Percentiles rank a stretch among this genome's conserved stretches.
These are phyloP conservation scores for Cucurbita moschata DNA, from an alignment of 306 rosid species.

Conservation along the genomic window DNA sequence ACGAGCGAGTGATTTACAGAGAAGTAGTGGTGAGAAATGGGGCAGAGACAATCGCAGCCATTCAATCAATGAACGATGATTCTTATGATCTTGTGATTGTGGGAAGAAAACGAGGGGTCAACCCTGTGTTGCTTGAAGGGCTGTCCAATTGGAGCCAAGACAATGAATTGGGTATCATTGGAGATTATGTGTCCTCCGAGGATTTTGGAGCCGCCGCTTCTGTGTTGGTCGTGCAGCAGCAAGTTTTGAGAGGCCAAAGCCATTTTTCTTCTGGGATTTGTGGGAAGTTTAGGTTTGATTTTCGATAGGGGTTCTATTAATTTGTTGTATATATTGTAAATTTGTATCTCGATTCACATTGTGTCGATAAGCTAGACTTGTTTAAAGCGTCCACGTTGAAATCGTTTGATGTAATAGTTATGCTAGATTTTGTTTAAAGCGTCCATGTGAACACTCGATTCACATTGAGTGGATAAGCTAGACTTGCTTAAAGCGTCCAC, in stretches of 20 bases:
- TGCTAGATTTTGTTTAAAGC: too few species aligned
- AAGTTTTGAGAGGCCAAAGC: constrained; percentile 32
- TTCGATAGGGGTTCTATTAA: background rate
- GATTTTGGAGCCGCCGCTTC: constrained; percentile 50
- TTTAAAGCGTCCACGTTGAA: too few species aligned
- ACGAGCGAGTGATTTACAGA: constrained; percentile 34
- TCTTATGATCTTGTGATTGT: constrained; percentile 46
- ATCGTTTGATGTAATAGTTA: too few species aligned
- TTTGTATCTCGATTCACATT: background rate
- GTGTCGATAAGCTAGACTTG: background rate
- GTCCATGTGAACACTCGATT: too few species aligned
- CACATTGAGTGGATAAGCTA: too few species aligned
- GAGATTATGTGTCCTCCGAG: constrained; percentile 58
- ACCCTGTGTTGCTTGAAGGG: constrained; percentile 43
- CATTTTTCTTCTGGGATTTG: background rate
- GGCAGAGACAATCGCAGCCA: constrained; percentile 41
- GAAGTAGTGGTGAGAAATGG: constrained; percentile 60
- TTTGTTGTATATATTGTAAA: background rate
- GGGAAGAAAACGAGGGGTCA: constrained; percentile 68
- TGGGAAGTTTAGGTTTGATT: background rate
- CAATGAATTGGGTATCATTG: constrained; percentile 54
- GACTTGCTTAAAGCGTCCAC: too few species aligned
- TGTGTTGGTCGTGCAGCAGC: constrained; percentile 63
- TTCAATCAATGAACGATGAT: constrained; percentile 31
- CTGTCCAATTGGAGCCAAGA: constrained; percentile 45